Base-by-base conservation (phyloP, 2,329 filamentous ascomycete species). In the Diaporthe batatas region DNA sequence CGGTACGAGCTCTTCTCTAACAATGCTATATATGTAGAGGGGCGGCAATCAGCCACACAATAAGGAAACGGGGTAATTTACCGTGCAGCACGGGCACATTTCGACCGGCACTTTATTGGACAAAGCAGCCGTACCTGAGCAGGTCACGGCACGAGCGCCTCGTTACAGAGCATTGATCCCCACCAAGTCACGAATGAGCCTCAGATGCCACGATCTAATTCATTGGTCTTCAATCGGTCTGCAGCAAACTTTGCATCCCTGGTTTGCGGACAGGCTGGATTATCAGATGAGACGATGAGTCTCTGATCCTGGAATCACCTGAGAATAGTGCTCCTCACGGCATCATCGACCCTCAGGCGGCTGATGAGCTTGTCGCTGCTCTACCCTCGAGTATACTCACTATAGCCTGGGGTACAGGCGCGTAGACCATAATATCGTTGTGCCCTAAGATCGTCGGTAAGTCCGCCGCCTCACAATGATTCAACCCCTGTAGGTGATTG, bases 351-450 rank as follows among this genome's bases (percentile, higher is more conserved):
- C 36, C 23, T 42, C 29, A 70, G 3, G n/a, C 68, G 29, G 44
- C 44, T 21, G 44, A 70, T 29, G 55, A 34, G 18, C 29, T 21
- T 21, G 55, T n/a, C 21, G 29, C 55, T 16, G 21, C 21, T 36
- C 57, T 32, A 18, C 36, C 55, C 36, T 64, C 72, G 21, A 74
- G 58, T 25, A 55, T 62, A 67, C 39, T 62, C 84, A 91, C 86
- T 0, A 93, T 86, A 2, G 91, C 92, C 51, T 93, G 81, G 11
- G 88, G 81, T 21, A 94, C 89, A 5, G 91, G 87, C 1, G 91
- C 87, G 78, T 89, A 92, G 8, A 89, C 89, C 80, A 93, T 87
- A 51, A 95, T 86, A 67, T 88, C 84, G 78, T 94, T 94, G 79
- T 95, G 93, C 7, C 90, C 91, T 93, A 71, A 44, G 47, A 23